Percentiles rank a stretch among this genome's conserved stretches.
These are phyloP conservation scores for Glycine latifolia DNA, from an alignment of 306 rosid species.

Conservation along the genomic window DNA sequence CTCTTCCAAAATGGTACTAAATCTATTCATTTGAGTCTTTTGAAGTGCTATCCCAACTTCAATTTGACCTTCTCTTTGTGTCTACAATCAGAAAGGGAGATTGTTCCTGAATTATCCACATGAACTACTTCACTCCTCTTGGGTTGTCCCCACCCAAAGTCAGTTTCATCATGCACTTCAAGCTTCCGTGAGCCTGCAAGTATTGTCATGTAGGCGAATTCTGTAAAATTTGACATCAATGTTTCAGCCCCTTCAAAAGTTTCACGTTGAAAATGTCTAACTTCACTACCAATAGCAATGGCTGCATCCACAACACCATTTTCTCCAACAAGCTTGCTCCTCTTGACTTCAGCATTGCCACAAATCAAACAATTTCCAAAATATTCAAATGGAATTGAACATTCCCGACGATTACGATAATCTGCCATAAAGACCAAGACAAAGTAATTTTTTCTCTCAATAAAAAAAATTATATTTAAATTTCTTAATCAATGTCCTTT, in stretches of 20 bases:
- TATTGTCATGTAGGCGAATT: background rate
- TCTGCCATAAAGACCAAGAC: constrained; percentile 45
- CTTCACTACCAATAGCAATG: constrained; percentile 44
- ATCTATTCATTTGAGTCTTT: background rate
- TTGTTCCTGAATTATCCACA: background rate
- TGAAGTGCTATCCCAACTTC: constrained; percentile 33
- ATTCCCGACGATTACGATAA: constrained; percentile 40
- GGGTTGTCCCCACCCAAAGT: constrained; percentile 46
- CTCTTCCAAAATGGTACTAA: constrained; percentile 12
- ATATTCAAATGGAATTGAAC: constrained; percentile 46
- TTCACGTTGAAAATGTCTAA: constrained; percentile 34
- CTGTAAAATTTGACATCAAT: constrained; percentile 2
- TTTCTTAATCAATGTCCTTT: too few species aligned
- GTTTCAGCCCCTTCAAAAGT: constrained; percentile 41
- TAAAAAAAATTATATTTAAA: too few species aligned
- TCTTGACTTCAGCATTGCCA: constrained; percentile 4
- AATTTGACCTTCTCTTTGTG: constrained; percentile 34
- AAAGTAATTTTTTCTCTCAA: too few species aligned
- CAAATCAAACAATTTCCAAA: constrained; percentile 52
- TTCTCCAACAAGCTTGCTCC: constrained; percentile 44
- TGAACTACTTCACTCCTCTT: constrained; percentile 10
- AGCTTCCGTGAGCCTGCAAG: constrained; percentile 29
- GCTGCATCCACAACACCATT: constrained; percentile 47
- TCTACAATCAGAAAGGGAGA: constrained; percentile 21
- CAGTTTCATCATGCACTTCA: constrained; percentile 27